These are phyloP conservation scores for Zychaea mexicana DNA, from an alignment of 371 early-diverging fungal species.

Conservation along the genomic window DNA sequence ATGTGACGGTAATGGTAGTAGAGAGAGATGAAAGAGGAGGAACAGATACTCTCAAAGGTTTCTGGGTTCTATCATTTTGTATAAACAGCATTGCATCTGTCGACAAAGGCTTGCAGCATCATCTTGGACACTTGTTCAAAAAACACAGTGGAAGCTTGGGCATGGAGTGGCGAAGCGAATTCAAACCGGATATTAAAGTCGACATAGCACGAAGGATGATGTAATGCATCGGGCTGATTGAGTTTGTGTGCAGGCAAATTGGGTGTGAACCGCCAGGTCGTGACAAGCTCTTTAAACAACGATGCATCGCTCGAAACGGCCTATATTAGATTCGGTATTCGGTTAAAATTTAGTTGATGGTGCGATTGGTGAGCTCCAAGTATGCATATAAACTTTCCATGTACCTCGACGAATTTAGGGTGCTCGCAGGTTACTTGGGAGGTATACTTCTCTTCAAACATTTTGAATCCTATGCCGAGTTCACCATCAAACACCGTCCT, in stretches of 20 bases:
- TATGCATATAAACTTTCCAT: neutral
- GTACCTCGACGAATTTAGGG: slow-evolving; percentile 56
- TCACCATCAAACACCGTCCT: slow-evolving; percentile 62
- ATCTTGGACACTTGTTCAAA: slow-evolving; percentile 74
- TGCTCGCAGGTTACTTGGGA: slow-evolving; percentile 71
- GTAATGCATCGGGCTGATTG: slow-evolving; percentile 25
- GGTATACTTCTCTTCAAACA: slow-evolving; percentile 75
- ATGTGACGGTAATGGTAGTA: too few relatives aligned
- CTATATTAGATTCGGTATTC: slow-evolving; percentile 19
- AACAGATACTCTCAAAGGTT: too few relatives aligned
- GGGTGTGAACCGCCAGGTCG: slow-evolving; percentile 72
- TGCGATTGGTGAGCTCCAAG: neutral
- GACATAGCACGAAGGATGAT: slow-evolving; percentile 62
- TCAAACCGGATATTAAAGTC: slow-evolving; percentile 81
- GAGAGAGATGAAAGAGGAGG: too few relatives aligned
- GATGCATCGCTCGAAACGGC: slow-evolving; percentile 70
- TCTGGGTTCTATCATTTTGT: neutral
- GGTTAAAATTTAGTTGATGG: too few relatives aligned
- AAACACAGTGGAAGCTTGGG: slow-evolving; percentile 73
- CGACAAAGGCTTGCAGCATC: slow-evolving; percentile 77
- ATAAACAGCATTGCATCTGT: slow-evolving; percentile 65
- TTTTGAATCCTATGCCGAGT: slow-evolving; percentile 75
- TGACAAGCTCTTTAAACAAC: slow-evolving; percentile 69
- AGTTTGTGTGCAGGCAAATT: slow-evolving; percentile 33
- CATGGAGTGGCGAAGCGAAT: slow-evolving; percentile 76